These are phyloP conservation scores for Elongisporangium prolatum DNA, from an alignment of 352 stramenopile genomes.

Conservation along the genomic window DNA sequence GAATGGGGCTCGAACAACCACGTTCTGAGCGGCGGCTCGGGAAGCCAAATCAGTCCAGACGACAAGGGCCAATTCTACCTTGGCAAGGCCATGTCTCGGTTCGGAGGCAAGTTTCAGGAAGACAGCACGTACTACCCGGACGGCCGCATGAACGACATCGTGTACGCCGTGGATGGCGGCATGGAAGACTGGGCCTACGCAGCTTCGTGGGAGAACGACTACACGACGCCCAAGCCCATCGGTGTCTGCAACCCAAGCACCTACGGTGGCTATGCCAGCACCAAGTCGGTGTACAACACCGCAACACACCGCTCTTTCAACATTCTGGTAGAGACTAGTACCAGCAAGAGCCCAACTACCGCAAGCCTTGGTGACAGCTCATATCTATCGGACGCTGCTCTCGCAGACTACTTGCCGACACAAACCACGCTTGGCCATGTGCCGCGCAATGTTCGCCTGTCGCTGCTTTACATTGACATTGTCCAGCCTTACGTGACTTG, in stretches of 20 bases:
- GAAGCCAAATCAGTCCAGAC: conserved; percentile 48
- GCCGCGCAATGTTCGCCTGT: conserved; percentile 90
- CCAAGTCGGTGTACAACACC: conserved; percentile 90
- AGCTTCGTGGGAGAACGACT: conserved; percentile 69
- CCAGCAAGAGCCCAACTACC: conserved; percentile 75
- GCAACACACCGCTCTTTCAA: conserved; percentile 90
- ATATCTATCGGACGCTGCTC: conserved; percentile 34
- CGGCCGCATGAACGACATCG: conserved; percentile 90
- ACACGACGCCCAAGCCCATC: conserved; percentile 37
- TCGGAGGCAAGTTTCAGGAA: conserved; percentile 65
- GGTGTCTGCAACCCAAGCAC: conserved; percentile 75
- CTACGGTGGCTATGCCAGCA: conserved; percentile 78
- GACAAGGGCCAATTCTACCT: conserved; percentile 47
- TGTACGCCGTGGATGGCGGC: conserved; percentile 93
- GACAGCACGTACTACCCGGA: conserved; percentile 51
- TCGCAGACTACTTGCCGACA: conserved; percentile 39
- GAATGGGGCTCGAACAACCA: conserved; percentile 94
- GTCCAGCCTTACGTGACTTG: conserved; percentile 90
- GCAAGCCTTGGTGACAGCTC: conserved; percentile 62
- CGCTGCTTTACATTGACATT: conserved; percentile 89
- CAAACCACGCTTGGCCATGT: conserved; percentile 85
- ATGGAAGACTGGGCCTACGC: conserved; percentile 97
- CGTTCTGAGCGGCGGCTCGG: conserved; percentile 27
- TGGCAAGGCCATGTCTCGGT: conserved; percentile 51
- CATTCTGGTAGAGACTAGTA: conserved; percentile 92